Evolutionary conservation across 768 basidiomycete species (phyloP), one percentile per base, ranked within the genome.

Genomic region (Phallus indusiatus): DNA sequence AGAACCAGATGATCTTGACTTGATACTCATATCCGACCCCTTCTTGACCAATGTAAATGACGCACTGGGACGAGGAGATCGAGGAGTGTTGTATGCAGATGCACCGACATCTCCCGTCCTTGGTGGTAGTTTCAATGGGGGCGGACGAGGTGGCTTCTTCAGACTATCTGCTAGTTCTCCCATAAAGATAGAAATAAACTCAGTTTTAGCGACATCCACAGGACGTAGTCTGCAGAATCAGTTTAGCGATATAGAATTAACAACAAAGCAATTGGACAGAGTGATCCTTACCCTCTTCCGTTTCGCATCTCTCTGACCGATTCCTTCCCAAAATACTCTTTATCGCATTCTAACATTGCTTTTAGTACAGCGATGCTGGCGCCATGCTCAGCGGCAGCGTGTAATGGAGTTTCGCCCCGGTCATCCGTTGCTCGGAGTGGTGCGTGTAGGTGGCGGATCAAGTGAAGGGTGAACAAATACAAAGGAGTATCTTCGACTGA

Each of bases 371-470:
- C 82, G 18, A 83, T 71, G 69, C 78, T 86, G 56, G 78, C 73
- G 48, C 88, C 88, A 63, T 81, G 80, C 65, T 88, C 86, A 12
- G 88, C 88, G 50, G 87, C 88, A 61, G 88, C 73, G 73, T 90
- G 88, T 53, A 90, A 76, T 73, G 86, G 88, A 2, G 88, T 90
- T 66, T 90, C 87, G 63, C 82, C 81, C 55, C 84, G 70, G 62
- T 72, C 78, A 69, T 90, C 86, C 50, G 76, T 72, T 18, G 88
- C 85, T 28, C 80, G 76, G 47, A 90, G 68, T 0, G 88, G 87
- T 6, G 85, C 83, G 33, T 79, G 81, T 34, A 90, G 80, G 66
- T 88, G 83, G 58, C 75, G 74, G 37, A 90, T 77, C 59, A 90
- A 79, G 69, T 90, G 87, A 63, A 80, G 69, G 68, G 81, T 73